Base-by-base conservation (phyloP, 2,329 filamentous ascomycete genomes). In the Stagonosporopsis vannaccii region DNA sequence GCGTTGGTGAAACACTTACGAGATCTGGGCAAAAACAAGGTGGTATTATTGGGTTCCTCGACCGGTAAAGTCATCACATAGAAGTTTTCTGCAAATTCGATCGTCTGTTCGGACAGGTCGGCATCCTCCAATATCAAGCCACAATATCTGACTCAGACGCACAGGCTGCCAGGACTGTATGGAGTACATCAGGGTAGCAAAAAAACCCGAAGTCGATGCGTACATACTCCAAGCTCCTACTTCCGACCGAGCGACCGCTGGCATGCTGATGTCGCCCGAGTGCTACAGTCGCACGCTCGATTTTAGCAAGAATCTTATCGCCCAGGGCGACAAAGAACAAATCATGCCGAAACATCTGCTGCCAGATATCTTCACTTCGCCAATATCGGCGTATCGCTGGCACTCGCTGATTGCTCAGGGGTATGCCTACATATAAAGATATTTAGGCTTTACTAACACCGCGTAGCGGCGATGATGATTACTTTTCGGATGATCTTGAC, bases 311-410 rank as follows among this genome's bases (percentile, higher is more conserved):
- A 35, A 40, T 1, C 56, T 60, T 36, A 61, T 62, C 20, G n/a
- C 15, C 12, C 15, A 12, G 7, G 35, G 35, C 4, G 40, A 40
- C 19, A 17, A 15, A 4, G 20, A 22, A 6, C 19, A 6, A 1
- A 37, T 37, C 26, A 32, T 52, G 35, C 49, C 49, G 4, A 46
- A 13, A 7, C 22, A 46, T 1, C 36, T 63, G 2, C 43, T 65
- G 13, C 59, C 59, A 15, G 26, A 40, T 1, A 44, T 67, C 3
- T 61, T 67, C 45, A 30, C 32, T 1, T 59, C 59, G 4, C 62
- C 62, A 2, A 39, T 65, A 13, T 59, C 62, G 1, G 58, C 63
- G 8, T 65, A 66, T 46, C 61, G 58, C 28, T 66, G 64, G 61
- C 40, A 59, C 33, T 66, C 61, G 3, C 51, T 66, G 12, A 40